Evolutionary conservation across 129 eudicot genomes (phyloP), one percentile per base, ranked within the genome.

Genomic region (Saussurea involucrata): DNA sequence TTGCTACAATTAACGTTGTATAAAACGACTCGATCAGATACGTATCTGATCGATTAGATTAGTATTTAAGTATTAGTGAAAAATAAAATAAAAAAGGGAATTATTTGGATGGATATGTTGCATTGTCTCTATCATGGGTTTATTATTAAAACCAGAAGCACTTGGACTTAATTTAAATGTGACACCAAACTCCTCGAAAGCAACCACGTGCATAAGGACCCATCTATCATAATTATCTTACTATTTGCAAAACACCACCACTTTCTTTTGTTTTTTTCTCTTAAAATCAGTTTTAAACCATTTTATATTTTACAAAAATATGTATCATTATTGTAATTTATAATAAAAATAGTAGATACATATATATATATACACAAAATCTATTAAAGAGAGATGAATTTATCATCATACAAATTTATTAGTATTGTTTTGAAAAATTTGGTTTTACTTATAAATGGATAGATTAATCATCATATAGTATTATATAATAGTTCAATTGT

Each of bases 161-260:
- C 46, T 74, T 61, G 40, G 69, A 63, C 36, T 73, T 22, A 4
- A 36, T 33, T 25, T 76, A 68, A 77, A 58, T 10, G 40, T 57
- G 69, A 57, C 75, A 69, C 58, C 69, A 40, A 77, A 77, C 76
- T 58, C 61, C 29, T 77, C 74, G 40, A 68, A 33, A 33, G 20
- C 42, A 77, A 55, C 69, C 75, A 78, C 81, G 69, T 78, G 81
- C 81, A 9, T 22, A 55, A 18, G 76, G 81, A 55, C 81, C 76
- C 75, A 57, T 69, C 61, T 11, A 60, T 53, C 36, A 68, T 57
- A 20, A 77, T 53, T 33, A 77, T 61, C 22, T 34, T 27, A 29
- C 67, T 46, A 49, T 66, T 33, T 74, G 70, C 37, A n/a, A 77
- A 22, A 68, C 81, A 68, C 4, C 75, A 32, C 75, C 75, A 68